Conservation (phyloP, 495 filamentous ascomycete species). For the Corynascus novoguineensis region DNA sequence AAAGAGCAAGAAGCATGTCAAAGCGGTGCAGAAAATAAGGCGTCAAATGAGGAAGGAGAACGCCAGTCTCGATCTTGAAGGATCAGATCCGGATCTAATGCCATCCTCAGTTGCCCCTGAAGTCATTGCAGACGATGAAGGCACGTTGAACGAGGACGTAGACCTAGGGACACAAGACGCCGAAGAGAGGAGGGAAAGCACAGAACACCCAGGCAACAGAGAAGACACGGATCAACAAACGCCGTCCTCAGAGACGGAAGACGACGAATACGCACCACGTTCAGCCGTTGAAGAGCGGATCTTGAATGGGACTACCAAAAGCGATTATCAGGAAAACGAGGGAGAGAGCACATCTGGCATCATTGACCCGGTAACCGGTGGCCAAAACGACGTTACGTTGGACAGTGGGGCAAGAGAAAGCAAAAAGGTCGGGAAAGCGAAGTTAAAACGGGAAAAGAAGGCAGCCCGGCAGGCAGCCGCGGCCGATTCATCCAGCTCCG, state of each 20-base stretch:
- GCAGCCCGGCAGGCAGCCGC: slow-evolving; percentile 55
- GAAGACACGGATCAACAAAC: background rate
- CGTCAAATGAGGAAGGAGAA: slow-evolving; percentile 80
- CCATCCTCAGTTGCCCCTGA: slow-evolving; percentile 39
- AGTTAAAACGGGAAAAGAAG: slow-evolving; percentile 78
- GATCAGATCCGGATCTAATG: slow-evolving; percentile 21
- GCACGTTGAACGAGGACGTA: background rate
- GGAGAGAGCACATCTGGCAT: background rate
- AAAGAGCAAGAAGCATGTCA: slow-evolving; percentile 90
- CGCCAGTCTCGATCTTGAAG: slow-evolving; percentile 50
- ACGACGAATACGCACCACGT: slow-evolving; percentile 43
- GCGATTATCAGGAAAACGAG: background rate
- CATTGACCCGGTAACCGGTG: slow-evolving; percentile 11
- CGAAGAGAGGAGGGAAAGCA: slow-evolving; percentile 4
- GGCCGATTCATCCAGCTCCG: slow-evolving; percentile 32
- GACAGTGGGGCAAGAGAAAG: slow-evolving; percentile 18
- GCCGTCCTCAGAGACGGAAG: slow-evolving; percentile 21
- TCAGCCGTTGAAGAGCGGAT: slow-evolving; percentile 38
- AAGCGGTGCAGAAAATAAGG: slow-evolving; percentile 71
- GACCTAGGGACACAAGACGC: background rate
- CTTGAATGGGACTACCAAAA: slow-evolving; percentile 1
- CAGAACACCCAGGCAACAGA: background rate
- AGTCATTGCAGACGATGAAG: slow-evolving; percentile 7
- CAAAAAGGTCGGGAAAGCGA: slow-evolving; percentile 76
- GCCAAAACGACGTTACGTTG: slow-evolving; percentile 17